Conservation (phyloP, 306 rosid species). For the Quillaja saponaria region DNA sequence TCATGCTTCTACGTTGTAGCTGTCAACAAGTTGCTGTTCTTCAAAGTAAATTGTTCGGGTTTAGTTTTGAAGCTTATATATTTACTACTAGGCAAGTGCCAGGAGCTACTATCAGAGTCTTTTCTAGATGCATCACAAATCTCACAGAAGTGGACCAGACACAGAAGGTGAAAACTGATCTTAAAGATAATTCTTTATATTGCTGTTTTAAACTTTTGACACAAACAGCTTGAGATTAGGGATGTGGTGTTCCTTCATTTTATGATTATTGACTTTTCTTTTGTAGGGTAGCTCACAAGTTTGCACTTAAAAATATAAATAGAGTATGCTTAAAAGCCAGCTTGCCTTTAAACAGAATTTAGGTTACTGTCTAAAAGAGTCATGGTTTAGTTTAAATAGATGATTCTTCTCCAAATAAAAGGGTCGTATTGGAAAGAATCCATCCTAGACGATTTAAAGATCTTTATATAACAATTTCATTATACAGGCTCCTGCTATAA, state of each 20-base stretch:
- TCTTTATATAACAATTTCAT: too few species aligned
- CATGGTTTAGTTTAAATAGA: too few species aligned
- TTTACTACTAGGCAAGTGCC: conserved; percentile 23
- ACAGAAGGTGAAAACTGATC: conserved; percentile 37
- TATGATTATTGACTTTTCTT: neutral
- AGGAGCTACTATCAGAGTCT: conserved; percentile 28
- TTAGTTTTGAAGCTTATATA: conserved; percentile 34
- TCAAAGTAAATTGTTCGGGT: conserved; percentile 30
- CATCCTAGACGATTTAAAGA: too few species aligned
- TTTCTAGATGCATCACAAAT: conserved; percentile 11
- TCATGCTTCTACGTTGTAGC: conserved; percentile 37
- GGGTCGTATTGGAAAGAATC: too few species aligned
- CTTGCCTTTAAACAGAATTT: too few species aligned
- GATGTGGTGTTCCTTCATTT: conserved; percentile 18
- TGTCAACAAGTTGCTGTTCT: conserved; percentile 17
- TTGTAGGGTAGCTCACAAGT: too few species aligned
- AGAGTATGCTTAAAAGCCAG: too few species aligned
- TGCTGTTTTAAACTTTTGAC: neutral
- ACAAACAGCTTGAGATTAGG: conserved; percentile 4
- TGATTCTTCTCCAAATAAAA: too few species aligned
- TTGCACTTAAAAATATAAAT: too few species aligned
- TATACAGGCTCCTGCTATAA: too few species aligned
- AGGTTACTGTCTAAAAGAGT: too few species aligned
- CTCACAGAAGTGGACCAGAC: conserved; percentile 26
- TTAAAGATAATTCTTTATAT: neutral